Conservation (phyloP, 345 rosid species). For the Acer campestre region DNA sequence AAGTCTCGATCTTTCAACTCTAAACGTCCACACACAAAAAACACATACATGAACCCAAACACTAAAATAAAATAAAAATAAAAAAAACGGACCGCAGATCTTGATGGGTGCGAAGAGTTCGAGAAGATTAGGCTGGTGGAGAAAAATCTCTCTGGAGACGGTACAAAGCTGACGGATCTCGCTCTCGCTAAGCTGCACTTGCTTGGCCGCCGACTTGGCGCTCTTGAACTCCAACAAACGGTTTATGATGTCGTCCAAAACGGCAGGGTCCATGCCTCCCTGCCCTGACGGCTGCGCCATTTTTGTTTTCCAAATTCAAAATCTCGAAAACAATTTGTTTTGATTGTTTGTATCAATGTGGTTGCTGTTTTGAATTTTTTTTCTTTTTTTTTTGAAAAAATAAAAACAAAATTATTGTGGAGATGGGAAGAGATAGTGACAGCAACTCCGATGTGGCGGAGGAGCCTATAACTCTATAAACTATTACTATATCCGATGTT, state of each 20-base stretch:
- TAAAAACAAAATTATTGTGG: no score
- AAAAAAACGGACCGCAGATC: slow-evolving; percentile 71
- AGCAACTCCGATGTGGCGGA: slow-evolving; percentile 38
- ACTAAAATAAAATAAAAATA: background rate
- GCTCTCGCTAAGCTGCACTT: slow-evolving; percentile 73
- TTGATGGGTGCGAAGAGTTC: slow-evolving; percentile 92
- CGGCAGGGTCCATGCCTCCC: slow-evolving; percentile 56
- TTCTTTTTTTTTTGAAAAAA: no score
- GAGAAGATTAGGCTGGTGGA: slow-evolving; percentile 87
- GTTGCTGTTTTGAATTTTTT: background rate
- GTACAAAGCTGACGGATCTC: slow-evolving; percentile 88
- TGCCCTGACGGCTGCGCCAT: slow-evolving; percentile 61
- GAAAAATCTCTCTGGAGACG: slow-evolving; percentile 69
- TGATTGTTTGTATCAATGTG: background rate
- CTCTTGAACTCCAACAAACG: slow-evolving; percentile 67
- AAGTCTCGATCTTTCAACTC: background rate
- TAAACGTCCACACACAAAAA: background rate
- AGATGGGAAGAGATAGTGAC: background rate
- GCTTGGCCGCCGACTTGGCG: slow-evolving; percentile 68
- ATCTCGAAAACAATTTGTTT: background rate
- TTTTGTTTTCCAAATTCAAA: background rate
- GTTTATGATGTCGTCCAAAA: slow-evolving; percentile 67
- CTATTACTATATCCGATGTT: background rate
- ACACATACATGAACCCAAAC: background rate
- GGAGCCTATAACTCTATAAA: background rate